A percentile compares a stretch with the other conserved stretches of the same genome.
Conservation (phyloP, 176 grass and related monocot species). For the Triticum monococcum region DNA sequence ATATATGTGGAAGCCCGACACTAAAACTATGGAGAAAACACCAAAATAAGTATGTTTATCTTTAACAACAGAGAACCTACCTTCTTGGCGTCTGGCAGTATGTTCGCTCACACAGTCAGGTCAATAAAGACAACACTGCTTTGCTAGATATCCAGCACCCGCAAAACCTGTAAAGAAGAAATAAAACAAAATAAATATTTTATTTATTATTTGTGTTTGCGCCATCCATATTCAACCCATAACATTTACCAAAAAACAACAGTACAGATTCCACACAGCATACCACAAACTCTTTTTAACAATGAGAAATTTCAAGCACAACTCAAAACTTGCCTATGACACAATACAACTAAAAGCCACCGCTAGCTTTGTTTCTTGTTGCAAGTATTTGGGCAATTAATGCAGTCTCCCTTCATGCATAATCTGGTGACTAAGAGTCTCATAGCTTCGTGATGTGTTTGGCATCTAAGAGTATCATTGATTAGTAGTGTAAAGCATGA, state of each 20-base stretch:
- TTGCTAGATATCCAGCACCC: not conserved
- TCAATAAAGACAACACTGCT: not conserved
- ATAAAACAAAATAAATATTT: not conserved
- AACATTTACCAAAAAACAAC: conserved; percentile 1
- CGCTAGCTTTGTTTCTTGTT: not conserved
- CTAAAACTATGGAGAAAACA: not conserved
- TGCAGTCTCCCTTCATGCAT: not conserved
- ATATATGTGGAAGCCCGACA: not conserved
- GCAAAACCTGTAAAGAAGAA: not conserved
- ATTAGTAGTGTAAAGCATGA: not conserved
- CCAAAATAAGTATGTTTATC: not conserved
- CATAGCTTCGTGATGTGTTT: not conserved
- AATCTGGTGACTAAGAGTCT: not conserved
- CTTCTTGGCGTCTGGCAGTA: not conserved
- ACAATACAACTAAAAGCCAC: not conserved
- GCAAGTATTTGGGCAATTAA: not conserved
- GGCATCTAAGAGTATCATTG: not conserved
- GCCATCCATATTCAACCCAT: not conserved
- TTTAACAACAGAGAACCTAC: not conserved
- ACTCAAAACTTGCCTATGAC: not conserved
- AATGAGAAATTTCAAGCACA: not conserved
- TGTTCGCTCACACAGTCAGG: not conserved
- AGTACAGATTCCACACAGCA: not conserved
- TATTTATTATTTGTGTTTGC: not conserved
- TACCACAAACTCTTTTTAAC: not conserved